Evolutionary conservation across 352 stramenopile species (phyloP).

Genomic region (Globisporangium cylindrosporum): DNA sequence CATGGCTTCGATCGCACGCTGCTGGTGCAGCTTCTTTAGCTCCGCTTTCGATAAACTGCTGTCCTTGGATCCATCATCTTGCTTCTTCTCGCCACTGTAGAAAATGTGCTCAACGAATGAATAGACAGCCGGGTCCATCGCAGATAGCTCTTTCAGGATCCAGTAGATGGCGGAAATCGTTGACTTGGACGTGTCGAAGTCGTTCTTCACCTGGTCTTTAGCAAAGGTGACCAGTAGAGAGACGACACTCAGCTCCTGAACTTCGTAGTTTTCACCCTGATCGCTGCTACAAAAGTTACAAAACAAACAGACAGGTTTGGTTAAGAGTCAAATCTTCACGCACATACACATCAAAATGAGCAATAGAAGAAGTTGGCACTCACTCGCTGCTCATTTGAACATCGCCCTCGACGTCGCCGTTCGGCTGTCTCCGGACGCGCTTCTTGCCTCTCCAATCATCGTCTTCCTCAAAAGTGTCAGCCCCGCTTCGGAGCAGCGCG

Average conservation of each 20-base stretch:
- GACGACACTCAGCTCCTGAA: conserved; percentile 65
- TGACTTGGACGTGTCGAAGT: conserved; percentile 76
- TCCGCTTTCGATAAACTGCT: conserved; percentile 68
- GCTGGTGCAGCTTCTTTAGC: conserved; percentile 75
- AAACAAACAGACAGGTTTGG: conserved; percentile 11
- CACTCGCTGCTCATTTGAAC: conserved; percentile 74
- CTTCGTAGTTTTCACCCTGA: conserved; percentile 45
- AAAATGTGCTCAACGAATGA: conserved; percentile 56
- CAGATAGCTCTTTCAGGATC: conserved; percentile 67
- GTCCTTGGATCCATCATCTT: conserved; percentile 43
- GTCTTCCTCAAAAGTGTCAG: conserved; percentile 58
- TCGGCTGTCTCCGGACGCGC: conserved; percentile 55
- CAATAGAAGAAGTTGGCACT: conserved; percentile 11
- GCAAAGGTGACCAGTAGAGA: conserved; percentile 52
- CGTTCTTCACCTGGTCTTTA: conserved; percentile 71
- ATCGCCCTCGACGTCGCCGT: conserved; percentile 39
- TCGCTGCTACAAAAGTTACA: conserved; percentile 34
- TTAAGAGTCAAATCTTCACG: neutral
- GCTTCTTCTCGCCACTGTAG: conserved; percentile 64
- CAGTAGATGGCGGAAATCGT: conserved; percentile 80
- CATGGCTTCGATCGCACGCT: conserved; percentile 84
- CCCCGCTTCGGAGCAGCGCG: conserved; percentile 47
- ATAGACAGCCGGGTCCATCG: conserved; percentile 47
- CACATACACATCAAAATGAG: neutral
- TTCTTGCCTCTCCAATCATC: conserved; percentile 61